phyloP scores from a whole-genome alignment of 164 flowering plant species.

The Chloranthus sessilifolius region DNA sequence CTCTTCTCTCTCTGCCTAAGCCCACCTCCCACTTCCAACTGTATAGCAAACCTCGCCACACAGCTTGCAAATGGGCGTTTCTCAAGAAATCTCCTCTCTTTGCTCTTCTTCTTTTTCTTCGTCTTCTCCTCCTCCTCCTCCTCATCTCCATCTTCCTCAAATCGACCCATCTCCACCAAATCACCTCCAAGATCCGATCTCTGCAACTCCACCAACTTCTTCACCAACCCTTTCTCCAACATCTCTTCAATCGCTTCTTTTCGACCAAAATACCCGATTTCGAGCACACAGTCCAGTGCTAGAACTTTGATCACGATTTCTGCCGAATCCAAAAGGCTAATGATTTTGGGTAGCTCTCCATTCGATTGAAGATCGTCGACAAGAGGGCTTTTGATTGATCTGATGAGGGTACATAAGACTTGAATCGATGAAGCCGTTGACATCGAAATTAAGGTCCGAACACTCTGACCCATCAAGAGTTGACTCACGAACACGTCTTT shows the following conservation, averaged over 20 bases:
- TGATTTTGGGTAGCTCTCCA: constrained; percentile 48
- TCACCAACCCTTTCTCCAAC: constrained; percentile 56
- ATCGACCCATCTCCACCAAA: constrained; percentile 42
- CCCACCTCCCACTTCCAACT: constrained; percentile 88
- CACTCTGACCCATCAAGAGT: constrained; percentile 51
- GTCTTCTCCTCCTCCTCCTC: constrained; percentile 6
- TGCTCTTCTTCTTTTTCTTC: constrained; percentile 20
- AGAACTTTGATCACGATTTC: constrained; percentile 25
- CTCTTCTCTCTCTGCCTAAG: constrained; percentile 84
- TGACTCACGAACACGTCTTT: constrained; percentile 89
- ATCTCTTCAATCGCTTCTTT: constrained; percentile 83
- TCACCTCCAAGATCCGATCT: constrained; percentile 58
- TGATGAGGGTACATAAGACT: constrained; percentile 52
- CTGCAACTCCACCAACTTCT: constrained; percentile 69
- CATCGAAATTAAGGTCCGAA: constrained; percentile 45
- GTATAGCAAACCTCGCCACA: constrained; percentile 82
- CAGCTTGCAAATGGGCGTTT: constrained; percentile 67
- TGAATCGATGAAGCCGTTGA: constrained; percentile 33
- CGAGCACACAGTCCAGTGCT: constrained; percentile 65
- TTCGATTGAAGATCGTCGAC: constrained; percentile 65
- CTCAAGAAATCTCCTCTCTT: constrained; percentile 36
- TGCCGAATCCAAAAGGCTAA: constrained; percentile 27
- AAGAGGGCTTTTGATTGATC: constrained; percentile 66
- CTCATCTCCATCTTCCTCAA: constrained; percentile 17
- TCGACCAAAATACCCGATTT: constrained; percentile 82